phyloP scores from a whole-genome alignment of 495 filamentous ascomycete genomes.

The Lasiosphaeria ovina region DNA sequence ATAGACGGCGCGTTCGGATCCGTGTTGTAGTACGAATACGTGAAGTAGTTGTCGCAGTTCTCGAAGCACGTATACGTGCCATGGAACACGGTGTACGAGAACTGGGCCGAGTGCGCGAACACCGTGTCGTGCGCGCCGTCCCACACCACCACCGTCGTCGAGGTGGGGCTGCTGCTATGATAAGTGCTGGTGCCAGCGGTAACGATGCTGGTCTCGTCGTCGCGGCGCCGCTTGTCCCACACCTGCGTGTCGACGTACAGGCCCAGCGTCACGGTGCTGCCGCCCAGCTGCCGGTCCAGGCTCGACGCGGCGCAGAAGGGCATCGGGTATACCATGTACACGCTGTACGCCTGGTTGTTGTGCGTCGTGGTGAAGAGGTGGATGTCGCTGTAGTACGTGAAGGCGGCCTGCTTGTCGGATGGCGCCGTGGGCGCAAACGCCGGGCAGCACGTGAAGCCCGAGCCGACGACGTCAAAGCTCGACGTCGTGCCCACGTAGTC shows the following conservation, averaged over 20 bases:
- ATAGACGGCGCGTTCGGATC: neutral
- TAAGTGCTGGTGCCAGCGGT: neutral
- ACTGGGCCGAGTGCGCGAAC: slow-evolving; percentile 1
- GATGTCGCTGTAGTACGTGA: neutral
- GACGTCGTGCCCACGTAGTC: neutral
- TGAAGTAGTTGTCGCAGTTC: slow-evolving; percentile 5
- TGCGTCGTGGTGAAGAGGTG: neutral
- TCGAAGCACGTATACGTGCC: slow-evolving; percentile 12
- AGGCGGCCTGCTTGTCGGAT: too few species aligned
- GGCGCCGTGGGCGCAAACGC: too few species aligned
- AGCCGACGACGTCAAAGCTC: neutral
- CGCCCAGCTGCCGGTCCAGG: neutral
- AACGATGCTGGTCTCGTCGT: too few species aligned
- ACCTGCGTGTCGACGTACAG: neutral
- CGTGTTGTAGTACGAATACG: neutral
- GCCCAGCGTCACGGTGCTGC: neutral
- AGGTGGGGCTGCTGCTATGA: neutral
- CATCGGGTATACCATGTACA: neutral
- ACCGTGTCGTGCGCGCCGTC: slow-evolving; percentile 1
- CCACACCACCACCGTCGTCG: neutral
- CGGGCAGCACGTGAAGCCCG: slow-evolving; percentile 6
- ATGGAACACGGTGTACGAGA: slow-evolving; percentile 5
- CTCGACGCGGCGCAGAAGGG: neutral
- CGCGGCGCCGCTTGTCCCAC: neutral
- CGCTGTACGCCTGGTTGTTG: neutral